These are phyloP conservation scores for Melastoma candidum DNA, from an alignment of 441 rosid species.

Conservation along the genomic window DNA sequence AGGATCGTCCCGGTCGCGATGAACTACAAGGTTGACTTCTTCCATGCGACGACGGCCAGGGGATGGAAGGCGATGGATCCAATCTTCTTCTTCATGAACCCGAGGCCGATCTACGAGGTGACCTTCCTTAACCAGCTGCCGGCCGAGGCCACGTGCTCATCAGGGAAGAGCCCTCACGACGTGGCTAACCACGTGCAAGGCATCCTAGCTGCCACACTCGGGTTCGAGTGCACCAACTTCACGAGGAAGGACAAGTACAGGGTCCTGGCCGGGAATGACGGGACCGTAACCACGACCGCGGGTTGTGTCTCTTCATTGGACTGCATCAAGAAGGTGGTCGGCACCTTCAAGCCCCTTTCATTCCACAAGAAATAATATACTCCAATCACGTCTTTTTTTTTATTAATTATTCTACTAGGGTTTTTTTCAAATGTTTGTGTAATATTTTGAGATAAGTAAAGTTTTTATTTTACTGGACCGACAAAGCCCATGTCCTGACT, in stretches of 20 bases:
- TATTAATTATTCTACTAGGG: no score
- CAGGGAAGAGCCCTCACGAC: slow-evolving; percentile 27
- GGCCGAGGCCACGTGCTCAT: slow-evolving; percentile 19
- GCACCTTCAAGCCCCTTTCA: no score
- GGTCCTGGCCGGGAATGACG: slow-evolving; percentile 57
- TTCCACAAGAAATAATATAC: no score
- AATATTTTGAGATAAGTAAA: no score
- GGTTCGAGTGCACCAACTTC: slow-evolving; percentile 53
- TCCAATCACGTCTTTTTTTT: no score
- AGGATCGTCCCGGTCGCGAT: slow-evolving; percentile 56
- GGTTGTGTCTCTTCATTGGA: no score
- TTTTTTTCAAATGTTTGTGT: no score
- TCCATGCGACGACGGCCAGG: slow-evolving; percentile 65
- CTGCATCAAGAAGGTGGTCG: no score
- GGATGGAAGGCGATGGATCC: slow-evolving; percentile 59
- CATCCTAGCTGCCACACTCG: slow-evolving; percentile 39
- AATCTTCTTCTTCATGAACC: slow-evolving; percentile 39
- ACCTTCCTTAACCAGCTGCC: slow-evolving; percentile 34
- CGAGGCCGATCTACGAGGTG: slow-evolving; percentile 23
- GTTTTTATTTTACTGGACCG: no score
- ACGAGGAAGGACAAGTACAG: slow-evolving; percentile 60
- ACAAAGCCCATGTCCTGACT: no score
- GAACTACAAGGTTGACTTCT: slow-evolving; percentile 37
- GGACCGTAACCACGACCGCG: slow-evolving; percentile 14
- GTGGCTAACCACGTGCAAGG: slow-evolving; percentile 55